These are phyloP conservation scores for Sporothrix protearum DNA, from an alignment of 2,329 filamentous ascomycete species.

Conservation along the genomic window DNA sequence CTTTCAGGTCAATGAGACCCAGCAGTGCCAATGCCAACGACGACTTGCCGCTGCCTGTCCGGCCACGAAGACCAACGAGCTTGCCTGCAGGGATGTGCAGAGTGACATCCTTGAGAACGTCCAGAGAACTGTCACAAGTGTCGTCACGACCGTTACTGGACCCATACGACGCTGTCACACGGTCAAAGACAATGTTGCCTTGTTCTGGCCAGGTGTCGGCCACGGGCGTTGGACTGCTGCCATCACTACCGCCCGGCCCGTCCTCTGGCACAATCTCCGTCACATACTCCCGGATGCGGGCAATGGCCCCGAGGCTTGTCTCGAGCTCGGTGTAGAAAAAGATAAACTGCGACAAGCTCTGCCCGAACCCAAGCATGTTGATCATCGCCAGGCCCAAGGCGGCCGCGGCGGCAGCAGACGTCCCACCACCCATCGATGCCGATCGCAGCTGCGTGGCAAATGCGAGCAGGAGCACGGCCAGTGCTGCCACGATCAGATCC, in stretches of 20 bases:
- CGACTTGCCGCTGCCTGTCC: slow-evolving; percentile 7
- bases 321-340: slow-evolving; percentile 8
- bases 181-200: not conserved
- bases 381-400: not conserved
- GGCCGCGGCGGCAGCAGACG: not conserved
- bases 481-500: slow-evolving; percentile 46
- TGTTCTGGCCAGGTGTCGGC: not conserved
- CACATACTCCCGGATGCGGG: slow-evolving; percentile 4
- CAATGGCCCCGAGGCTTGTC: slow-evolving; percentile 1
- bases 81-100: slow-evolving; percentile 1
- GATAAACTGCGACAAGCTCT: slow-evolving; percentile 11
- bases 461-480: not conserved
- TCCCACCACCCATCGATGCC: not conserved
- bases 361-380: not conserved
- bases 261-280: slow-evolving; percentile 10
- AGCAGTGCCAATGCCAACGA: not conserved
- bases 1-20: not conserved
- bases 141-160: not conserved
- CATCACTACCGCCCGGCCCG: not conserved
- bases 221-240: not conserved
- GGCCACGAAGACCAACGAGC: slow-evolving; percentile 6
- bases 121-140: not conserved
- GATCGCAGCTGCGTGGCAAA: not conserved
- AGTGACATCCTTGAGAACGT: not conserved
- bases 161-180: not conserved